Conservation (phyloP, 1,139 yeast species). For the Trichomonascaceae sp. region DNA sequence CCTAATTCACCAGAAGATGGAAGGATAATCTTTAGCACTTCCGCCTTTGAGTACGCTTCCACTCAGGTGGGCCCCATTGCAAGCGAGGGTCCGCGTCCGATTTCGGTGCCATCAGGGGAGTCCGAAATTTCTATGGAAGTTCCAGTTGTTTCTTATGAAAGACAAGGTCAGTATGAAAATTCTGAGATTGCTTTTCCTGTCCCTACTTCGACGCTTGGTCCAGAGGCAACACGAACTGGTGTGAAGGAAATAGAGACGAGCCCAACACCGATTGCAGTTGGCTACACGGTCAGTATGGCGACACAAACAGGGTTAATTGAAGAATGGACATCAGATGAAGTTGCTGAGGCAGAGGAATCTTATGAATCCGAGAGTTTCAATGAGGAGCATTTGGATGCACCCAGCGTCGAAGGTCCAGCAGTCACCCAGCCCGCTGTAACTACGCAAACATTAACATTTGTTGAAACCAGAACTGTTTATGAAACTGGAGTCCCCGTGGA, state of each 20-base stretch:
- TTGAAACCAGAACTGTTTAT: background rate
- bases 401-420: too few relatives aligned
- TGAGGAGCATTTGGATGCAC: too few relatives aligned
- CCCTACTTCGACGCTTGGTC: background rate
- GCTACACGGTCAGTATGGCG: background rate
- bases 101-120: background rate
- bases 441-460: background rate
- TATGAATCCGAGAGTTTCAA: too few relatives aligned
- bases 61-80: too few relatives aligned
- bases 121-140: background rate
- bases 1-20: background rate
- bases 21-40: background rate
- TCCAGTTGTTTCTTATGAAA: background rate
- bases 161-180: background rate
- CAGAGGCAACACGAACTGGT: background rate
- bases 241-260: too few relatives aligned
- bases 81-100: background rate
- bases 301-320: background rate
- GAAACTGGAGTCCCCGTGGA: background rate
- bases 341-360: too few relatives aligned
- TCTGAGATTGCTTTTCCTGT: background rate
- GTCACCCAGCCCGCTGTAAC: background rate
- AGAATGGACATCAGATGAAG: background rate
- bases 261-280: too few relatives aligned
- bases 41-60: background rate